Base-by-base conservation (phyloP, 75 land plant genomes). In the Larix kaempferi region DNA sequence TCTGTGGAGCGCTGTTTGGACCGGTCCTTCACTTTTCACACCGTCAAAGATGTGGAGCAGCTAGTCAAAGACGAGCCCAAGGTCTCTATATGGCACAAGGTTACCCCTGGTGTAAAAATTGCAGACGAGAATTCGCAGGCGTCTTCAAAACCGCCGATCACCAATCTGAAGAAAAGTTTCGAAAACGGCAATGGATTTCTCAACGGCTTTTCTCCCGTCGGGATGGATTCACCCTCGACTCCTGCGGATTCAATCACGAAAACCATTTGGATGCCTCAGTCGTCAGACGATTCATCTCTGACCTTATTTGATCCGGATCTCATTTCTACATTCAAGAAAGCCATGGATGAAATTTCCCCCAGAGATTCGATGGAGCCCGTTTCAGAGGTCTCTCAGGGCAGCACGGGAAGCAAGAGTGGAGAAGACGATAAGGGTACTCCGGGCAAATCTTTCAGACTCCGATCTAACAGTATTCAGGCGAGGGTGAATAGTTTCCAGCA, bases 1-100 rank as follows among this genome's bases (percentile, higher is more conserved):
- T 56, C 56, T 54, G 1, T 16, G 57, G 75, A 69, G 10, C 74
- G 67, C 22, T 61, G 22, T 73, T 86, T 37, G 15, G 77, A 58
- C 44, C 73, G 73, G 33, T 86, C 88, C 66, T 91, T 91, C 66
- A 83, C 93, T 27, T 91, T 91, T 44, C 80, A 88, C 80, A 62
- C 83, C 3, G 61, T 60, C 16, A 80, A 67, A 21, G 63, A 41
- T 49, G 73, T 57, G 29, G 57, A 58, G 26, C 75, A 74, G 29
- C 57, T 74, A 23, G 75, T 52, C 0, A 74, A 23, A 8, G 75
- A 74, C 35, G 75, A 74, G 75, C 75, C 35, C 57, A 74, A 74
- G 58, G 29, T 25, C 58, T 74, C 75, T 23, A 17, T 74, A 13
- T 74, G 75, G 75, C 75, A 74, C 57, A 74, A 49, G 58, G 75